Base-by-base conservation (phyloP, 768 basidiomycete species). In the Chalciporus sphaerocephalus region DNA sequence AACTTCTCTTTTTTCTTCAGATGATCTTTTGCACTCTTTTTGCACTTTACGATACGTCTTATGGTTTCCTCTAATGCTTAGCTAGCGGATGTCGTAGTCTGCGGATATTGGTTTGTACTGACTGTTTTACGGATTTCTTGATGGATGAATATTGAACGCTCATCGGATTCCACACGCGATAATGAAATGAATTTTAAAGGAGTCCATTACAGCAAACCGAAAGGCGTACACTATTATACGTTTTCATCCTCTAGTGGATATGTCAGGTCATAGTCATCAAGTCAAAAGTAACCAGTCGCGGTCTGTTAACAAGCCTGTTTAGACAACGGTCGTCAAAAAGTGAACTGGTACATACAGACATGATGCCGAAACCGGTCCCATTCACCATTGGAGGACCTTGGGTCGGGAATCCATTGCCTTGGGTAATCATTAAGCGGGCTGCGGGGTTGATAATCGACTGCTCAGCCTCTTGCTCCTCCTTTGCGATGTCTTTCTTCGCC, bases 381-480 rank as follows among this genome's bases (percentile, higher is more conserved):
- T 87, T 87, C 36, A 68, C 59, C 34, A 68, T 66, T 23, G 79
- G 75, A 53, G 86, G 83, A 27, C 76, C 83, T 56, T 85, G 83
- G 36, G 78, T 74, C 44, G 74, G 70, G 66, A 76, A 83, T 44
- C 74, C 82, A 52, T 75, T 83, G 69, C 85, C 87, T 55, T 88
- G 86, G 23, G 89, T 92, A 44, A 92, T 71, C 56, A 89, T 68
- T 21, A 85, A 64, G 39, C 74, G 72, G 46, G 68, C 73, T 22
- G 82, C 75, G 45, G 90, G 88, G 61, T 92, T 92, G 69, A 95
- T 90, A 54, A 95, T 90, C 5, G 87, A 86, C 42, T 82, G 81
- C 46, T 90, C 83, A 11, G 90, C 80, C 57, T 95, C 93, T 39
- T 82, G 83, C 64, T 91, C 78, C 72, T 95, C 92, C 71, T 96